Percentiles rank a stretch among this genome's conserved stretches.
These are phyloP conservation scores for Rosa rugosa DNA, from an alignment of 306 rosid genomes.

Conservation along the genomic window DNA sequence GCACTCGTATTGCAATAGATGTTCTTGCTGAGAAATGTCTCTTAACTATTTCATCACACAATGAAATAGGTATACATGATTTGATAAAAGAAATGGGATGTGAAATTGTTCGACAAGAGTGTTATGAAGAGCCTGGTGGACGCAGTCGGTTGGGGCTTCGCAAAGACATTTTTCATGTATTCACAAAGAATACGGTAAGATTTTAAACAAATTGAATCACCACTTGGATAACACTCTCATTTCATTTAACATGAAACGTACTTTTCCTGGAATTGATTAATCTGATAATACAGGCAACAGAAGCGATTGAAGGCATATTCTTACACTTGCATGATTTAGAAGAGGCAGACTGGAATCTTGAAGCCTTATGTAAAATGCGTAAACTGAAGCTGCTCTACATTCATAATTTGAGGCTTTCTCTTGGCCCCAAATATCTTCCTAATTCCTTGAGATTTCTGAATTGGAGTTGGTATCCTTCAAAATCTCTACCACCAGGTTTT, in stretches of 20 bases:
- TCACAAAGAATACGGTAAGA: conserved; percentile 24
- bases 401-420: background rate
- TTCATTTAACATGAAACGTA: background rate
- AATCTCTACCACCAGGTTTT: background rate
- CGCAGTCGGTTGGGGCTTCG: conserved; percentile 26
- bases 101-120: conserved; percentile 24
- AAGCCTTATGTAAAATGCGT: background rate
- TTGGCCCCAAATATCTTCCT: background rate
- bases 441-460: background rate
- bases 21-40: conserved; percentile 42
- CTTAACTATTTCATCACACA: background rate
- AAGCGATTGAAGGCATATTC: background rate
- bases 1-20: conserved; percentile 28
- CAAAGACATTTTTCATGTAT: conserved; percentile 23
- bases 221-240: no score
- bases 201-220: background rate
- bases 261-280: background rate
- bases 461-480: conserved; percentile 13
- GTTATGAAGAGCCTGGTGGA: background rate
- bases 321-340: background rate
- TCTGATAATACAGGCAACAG: background rate
- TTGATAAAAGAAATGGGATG: conserved; percentile 37
- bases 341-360: background rate
- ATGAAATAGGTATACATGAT: conserved; percentile 28
- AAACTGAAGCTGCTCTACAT: background rate